Conservation (phyloP, 139 green algal species). For the Auxenochlorella pyrenoidosa region DNA sequence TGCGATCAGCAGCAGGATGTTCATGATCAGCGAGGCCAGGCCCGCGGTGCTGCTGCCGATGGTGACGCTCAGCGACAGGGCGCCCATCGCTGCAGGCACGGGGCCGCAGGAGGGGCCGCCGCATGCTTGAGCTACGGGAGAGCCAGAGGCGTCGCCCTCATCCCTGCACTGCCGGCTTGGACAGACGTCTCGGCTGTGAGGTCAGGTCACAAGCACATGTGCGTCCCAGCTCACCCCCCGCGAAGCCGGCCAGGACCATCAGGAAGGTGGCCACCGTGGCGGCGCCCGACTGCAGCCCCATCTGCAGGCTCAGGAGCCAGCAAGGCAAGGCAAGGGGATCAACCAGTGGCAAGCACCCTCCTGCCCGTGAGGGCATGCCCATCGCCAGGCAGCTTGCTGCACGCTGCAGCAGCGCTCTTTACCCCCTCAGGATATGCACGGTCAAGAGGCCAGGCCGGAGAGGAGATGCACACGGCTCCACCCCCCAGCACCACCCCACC, state of each 20-base stretch:
- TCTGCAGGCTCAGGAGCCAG: background rate
- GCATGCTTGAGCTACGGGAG: too few relatives aligned
- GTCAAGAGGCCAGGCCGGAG: too few relatives aligned
- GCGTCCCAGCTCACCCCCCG: background rate
- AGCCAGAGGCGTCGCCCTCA: too few relatives aligned
- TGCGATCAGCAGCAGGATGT: constrained; percentile 79
- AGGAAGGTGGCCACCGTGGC: constrained; percentile 62
- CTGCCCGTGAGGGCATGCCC: background rate
- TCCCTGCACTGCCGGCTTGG: background rate
- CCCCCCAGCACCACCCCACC: too few relatives aligned
- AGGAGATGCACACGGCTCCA: too few relatives aligned
- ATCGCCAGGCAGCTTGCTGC: too few relatives aligned
- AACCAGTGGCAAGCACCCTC: background rate
- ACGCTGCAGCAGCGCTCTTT: too few relatives aligned
- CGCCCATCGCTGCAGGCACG: constrained; percentile 55
- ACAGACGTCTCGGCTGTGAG: too few relatives aligned
- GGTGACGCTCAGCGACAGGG: constrained; percentile 68
- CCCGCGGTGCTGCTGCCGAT: constrained; percentile 58
- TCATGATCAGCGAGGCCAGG: constrained; percentile 76
- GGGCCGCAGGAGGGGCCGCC: background rate
- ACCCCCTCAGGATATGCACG: too few relatives aligned
- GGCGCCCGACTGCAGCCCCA: constrained; percentile 29
- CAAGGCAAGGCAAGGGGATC: background rate
- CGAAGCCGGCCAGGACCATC: constrained; percentile 59
- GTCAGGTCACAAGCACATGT: too few relatives aligned